Evolutionary conservation across 2,329 filamentous ascomycete genomes (phyloP).

Genomic region (Colletotrichum sublineola): DNA sequence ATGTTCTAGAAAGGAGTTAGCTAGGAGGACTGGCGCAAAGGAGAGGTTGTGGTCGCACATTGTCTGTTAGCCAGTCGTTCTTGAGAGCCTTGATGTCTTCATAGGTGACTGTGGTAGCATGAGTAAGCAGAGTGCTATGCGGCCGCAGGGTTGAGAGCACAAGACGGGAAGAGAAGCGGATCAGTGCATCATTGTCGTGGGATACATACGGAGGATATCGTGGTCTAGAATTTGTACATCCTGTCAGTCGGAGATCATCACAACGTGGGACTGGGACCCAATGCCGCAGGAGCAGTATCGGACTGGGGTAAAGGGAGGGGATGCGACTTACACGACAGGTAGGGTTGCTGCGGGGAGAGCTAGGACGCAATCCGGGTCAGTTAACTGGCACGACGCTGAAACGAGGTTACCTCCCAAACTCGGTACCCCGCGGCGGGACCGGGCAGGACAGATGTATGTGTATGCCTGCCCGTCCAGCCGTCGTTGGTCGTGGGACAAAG

Average conservation of each 20-base stretch:
- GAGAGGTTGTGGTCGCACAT: slow-evolving; percentile 68
- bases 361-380: slow-evolving; percentile 44
- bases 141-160: not conserved
- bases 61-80: slow-evolving; percentile 97
- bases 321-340: slow-evolving; percentile 61
- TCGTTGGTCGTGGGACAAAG: slow-evolving; percentile 12
- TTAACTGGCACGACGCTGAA: slow-evolving; percentile 27
- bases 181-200: not conserved
- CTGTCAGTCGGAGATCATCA: slow-evolving; percentile 15
- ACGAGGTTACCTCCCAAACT: slow-evolving; percentile 8
- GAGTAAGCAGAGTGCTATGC: slow-evolving; percentile 25
- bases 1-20: slow-evolving; percentile 75
- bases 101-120: slow-evolving; percentile 74
- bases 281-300: not conserved
- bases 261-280: not conserved
- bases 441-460: slow-evolving; percentile 2
- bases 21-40: slow-evolving; percentile 42
- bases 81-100: slow-evolving; percentile 91
- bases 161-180: not conserved
- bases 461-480: not conserved
- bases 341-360: slow-evolving; percentile 56
- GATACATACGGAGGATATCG: slow-evolving; percentile 46
- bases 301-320: slow-evolving; percentile 30
- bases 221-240: slow-evolving; percentile 47
- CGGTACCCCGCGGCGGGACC: slow-evolving; percentile 20